Percentiles rank a stretch among this genome's conserved stretches.
Evolutionary conservation across 176 grass and related monocot genomes (phyloP).

Genomic region (Chrysopogon serrulatus): DNA sequence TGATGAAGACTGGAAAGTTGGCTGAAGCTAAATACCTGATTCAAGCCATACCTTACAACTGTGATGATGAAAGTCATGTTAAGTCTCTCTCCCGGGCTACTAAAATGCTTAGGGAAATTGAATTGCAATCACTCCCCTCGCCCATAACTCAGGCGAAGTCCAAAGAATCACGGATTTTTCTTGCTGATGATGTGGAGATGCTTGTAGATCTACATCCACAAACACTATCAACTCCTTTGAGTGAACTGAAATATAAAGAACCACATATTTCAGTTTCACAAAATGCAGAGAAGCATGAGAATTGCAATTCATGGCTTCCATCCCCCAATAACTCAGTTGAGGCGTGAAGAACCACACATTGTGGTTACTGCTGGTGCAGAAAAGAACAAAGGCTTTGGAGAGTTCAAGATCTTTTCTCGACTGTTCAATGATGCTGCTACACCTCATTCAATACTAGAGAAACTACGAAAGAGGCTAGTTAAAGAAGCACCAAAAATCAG

Average conservation of each 20-base stretch:
- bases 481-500: constrained; percentile 12
- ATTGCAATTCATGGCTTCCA: constrained; percentile 23
- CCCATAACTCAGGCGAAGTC: constrained; percentile 40
- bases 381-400: constrained; percentile 9
- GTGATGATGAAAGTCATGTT: constrained; percentile 39
- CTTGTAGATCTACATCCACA: constrained; percentile 26
- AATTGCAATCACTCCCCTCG: constrained; percentile 34
- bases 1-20: constrained; percentile 57
- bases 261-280: not conserved
- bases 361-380: not conserved
- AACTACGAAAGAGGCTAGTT: constrained; percentile 40
- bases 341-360: constrained; percentile 21
- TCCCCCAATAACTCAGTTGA: constrained; percentile 51
- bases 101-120: constrained; percentile 44
- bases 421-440: constrained; percentile 50
- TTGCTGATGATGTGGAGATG: constrained; percentile 32
- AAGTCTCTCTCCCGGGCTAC: constrained; percentile 46
- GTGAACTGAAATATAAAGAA: constrained; percentile 28
- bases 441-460: constrained; percentile 45
- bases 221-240: constrained; percentile 12
- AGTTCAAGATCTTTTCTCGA: constrained; percentile 37
- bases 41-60: constrained; percentile 35
- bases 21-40: constrained; percentile 54
- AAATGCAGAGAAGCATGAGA: constrained; percentile 24
- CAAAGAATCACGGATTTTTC: constrained; percentile 16